phyloP scores from a whole-genome alignment of 768 basidiomycete species.

The Termitomyces sp. region DNA sequence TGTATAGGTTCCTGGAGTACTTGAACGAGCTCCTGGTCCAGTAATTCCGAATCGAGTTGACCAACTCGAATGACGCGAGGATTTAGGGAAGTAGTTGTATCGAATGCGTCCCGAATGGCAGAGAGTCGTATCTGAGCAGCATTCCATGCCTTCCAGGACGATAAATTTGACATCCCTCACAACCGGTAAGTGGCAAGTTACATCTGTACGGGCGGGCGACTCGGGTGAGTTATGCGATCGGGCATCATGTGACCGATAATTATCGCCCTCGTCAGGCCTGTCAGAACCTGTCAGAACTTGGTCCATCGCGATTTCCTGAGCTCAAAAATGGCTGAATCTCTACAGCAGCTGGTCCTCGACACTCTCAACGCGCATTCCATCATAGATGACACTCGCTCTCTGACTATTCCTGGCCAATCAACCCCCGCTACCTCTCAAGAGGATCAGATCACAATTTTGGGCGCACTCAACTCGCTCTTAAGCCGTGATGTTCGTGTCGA shows the following conservation, averaged over 20 bases:
- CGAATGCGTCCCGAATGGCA: constrained; percentile 40
- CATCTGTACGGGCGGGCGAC: background rate
- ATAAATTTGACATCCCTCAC: constrained; percentile 14
- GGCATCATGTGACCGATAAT: constrained; percentile 4
- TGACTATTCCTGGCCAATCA: constrained; percentile 62
- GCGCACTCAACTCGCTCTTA: constrained; percentile 86
- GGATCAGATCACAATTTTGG: constrained; percentile 80
- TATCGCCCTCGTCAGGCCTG: constrained; percentile 5
- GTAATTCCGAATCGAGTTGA: constrained; percentile 86
- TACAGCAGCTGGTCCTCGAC: constrained; percentile 80
- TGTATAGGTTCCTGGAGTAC: constrained; percentile 80
- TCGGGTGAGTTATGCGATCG: background rate
- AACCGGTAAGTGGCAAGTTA: constrained; percentile 12
- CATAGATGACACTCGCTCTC: constrained; percentile 67
- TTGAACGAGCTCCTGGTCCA: constrained; percentile 84
- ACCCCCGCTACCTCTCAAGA: constrained; percentile 62
- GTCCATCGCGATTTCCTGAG: background rate
- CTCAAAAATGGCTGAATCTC: constrained; percentile 61
- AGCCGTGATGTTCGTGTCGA: constrained; percentile 70
- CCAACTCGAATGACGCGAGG: constrained; percentile 75
- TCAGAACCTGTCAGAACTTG: constrained; percentile 9
- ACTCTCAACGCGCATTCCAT: constrained; percentile 52
- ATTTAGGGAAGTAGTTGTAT: constrained; percentile 22
- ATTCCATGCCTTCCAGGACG: constrained; percentile 62
- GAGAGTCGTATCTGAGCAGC: constrained; percentile 52